phyloP scores from a whole-genome alignment of 495 filamentous ascomycete genomes.

The Hyaloscypha finlandica region DNA sequence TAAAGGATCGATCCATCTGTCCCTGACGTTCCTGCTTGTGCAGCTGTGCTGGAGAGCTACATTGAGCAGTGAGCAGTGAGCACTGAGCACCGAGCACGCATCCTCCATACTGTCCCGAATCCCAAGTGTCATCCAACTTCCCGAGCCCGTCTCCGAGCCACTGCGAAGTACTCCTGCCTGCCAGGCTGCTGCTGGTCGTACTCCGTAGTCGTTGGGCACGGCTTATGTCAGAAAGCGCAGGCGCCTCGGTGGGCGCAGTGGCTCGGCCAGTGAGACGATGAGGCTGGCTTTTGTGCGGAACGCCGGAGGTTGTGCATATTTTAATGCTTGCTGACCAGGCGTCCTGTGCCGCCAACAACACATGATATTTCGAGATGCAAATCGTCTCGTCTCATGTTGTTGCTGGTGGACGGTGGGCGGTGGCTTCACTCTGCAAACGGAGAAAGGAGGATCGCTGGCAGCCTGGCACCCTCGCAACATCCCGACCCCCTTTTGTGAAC shows the following conservation, averaged over 20 bases:
- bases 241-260: neutral
- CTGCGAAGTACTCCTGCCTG: no score
- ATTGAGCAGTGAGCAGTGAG: no score
- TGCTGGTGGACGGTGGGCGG: no score
- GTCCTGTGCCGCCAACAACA: neutral
- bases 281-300: constrained; percentile 6
- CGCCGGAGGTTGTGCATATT: constrained; percentile 11
- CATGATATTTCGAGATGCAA: constrained; percentile 4
- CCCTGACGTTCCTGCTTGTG: no score
- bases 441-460: neutral
- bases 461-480: neutral
- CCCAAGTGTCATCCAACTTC: no score
- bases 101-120: no score
- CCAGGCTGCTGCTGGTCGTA: no score
- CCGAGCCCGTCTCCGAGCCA: no score
- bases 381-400: neutral
- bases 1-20: neutral
- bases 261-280: constrained; percentile 7
- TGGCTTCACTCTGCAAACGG: neutral
- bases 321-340: neutral
- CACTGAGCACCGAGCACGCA: no score
- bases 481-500: neutral
- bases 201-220: no score
- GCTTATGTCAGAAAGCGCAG: constrained; percentile 1
- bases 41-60: no score